Percentiles rank a stretch among this genome's conserved stretches.
Conservation (phyloP, 306 rosid species). For the Purshia tridentata region DNA sequence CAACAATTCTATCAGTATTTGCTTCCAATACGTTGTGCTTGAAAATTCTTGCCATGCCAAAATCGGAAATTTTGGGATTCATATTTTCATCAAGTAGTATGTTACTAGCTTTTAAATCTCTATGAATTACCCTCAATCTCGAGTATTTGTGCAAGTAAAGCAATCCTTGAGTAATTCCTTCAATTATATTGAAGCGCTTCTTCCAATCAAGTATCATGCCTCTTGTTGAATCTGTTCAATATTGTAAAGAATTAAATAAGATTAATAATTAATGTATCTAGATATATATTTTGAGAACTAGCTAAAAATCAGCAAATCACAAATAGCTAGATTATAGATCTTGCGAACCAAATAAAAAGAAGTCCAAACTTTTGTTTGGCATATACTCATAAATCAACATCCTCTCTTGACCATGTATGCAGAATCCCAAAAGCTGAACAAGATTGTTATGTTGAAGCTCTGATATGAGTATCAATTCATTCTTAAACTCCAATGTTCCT, state of each 20-base stretch:
- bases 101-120: conserved; percentile 10
- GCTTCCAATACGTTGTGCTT: conserved; percentile 5
- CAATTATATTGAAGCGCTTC: not conserved
- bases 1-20: conserved; percentile 21
- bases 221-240: not conserved
- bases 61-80: conserved; percentile 20
- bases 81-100: conserved; percentile 23
- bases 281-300: too few species aligned
- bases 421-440: conserved; percentile 12
- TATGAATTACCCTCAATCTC: conserved; percentile 1
- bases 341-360: conserved; percentile 3
- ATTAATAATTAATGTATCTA: not conserved
- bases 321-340: not conserved
- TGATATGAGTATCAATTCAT: conserved; percentile 8
- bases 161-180: conserved; percentile 15
- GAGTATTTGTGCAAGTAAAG: conserved; percentile 17
- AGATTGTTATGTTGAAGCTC: conserved; percentile 14
- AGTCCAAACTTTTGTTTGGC: conserved; percentile 18
- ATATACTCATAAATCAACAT: conserved; percentile 17
- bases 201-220: not conserved
- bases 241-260: not conserved
- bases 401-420: conserved; percentile 11
- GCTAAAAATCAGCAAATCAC: too few species aligned
- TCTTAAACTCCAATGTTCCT: conserved; percentile 7
- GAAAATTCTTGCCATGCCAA: conserved; percentile 18